Base-by-base conservation (phyloP, 768 basidiomycete species). In the Mycena pura region DNA sequence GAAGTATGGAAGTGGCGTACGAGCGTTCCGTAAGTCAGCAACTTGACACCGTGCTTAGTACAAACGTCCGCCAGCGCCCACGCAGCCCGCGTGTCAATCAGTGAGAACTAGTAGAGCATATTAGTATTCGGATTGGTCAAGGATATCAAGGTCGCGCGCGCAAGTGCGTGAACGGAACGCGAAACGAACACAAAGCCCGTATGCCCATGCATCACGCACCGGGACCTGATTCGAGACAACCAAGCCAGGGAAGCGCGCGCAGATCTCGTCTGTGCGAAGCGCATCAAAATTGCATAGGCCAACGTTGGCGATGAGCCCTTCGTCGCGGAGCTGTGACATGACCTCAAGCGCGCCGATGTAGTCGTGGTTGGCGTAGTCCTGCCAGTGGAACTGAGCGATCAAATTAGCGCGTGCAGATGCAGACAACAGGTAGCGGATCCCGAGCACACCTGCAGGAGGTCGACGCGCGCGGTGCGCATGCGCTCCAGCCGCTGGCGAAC, bases 181-280 rank as follows among this genome's bases (percentile, higher is more conserved):
- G n/a, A n/a, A n/a, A n/a, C n/a, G n/a, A n/a, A n/a, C n/a, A n/a
- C n/a, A n/a, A n/a, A n/a, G n/a, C n/a, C n/a, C n/a, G n/a, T n/a
- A n/a, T n/a, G n/a, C n/a, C n/a, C n/a, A n/a, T n/a, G n/a, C n/a
- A 46, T n/a, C 62, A 65, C 74, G 43, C 71, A 92, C 92, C 82
- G 90, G 92, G 8, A 94, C 86, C 75, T 94, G 92, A 72, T 94
- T 93, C 10, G 91, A 89, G 32, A 91, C 89, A 45, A 94, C 84
- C 28, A 81, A 81, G 3, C 87, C 89, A 1, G 86, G 84, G 22
- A 92, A 75, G 45, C 84, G 81, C 15, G 87, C 85, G 74, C 93
- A 94, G 51, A 93, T 91, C 72, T 93, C 91, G 70, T 92, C 89
- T 36, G 86, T 90, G 46, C 84, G 81, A 43, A 83, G 80, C 0